Percentiles rank a stretch among this genome's conserved stretches.
Evolutionary conservation across 163 green algal genomes (phyloP).

Genomic region (Coccomyxa subellipsoidea): DNA sequence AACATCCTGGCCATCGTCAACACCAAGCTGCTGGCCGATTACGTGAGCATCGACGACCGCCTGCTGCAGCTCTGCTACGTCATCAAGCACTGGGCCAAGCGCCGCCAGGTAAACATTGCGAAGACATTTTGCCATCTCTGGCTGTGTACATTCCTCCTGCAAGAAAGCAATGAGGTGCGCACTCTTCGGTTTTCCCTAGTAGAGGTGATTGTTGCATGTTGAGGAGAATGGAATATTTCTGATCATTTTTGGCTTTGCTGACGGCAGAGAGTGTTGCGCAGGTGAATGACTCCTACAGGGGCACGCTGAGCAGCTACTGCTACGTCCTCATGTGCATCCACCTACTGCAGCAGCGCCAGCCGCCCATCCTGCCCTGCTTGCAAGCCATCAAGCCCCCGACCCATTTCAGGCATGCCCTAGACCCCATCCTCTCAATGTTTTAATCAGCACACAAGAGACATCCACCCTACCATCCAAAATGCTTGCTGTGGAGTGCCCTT

Average conservation of each 20-base stretch:
- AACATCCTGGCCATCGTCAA: conserved; percentile 87
- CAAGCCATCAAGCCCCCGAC: conserved; percentile 56
- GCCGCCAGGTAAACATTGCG: conserved; percentile 44
- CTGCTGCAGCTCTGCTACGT: conserved; percentile 50
- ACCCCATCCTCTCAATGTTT: background rate
- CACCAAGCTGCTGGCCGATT: conserved; percentile 82
- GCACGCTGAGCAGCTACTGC: conserved; percentile 90
- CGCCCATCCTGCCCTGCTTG: conserved; percentile 79
- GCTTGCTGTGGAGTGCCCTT: too few species aligned
- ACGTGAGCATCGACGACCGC: conserved; percentile 66
- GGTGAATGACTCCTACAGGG: conserved; percentile 86
- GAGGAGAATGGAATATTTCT: background rate
- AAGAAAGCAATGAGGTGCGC: too few species aligned
- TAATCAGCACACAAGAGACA: background rate
- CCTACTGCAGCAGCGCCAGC: conserved; percentile 74
- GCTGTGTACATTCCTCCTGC: too few species aligned
- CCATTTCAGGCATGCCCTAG: conserved; percentile 20
- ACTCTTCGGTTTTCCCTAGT: too few species aligned
- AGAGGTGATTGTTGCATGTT: too few species aligned
- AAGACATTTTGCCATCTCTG: too few species aligned
- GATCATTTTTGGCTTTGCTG: background rate
- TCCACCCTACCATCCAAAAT: too few species aligned
- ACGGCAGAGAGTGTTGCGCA: background rate
- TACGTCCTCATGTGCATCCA: conserved; percentile 91
- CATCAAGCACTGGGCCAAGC: conserved; percentile 94